Conservation (phyloP, 345 rosid species). For the Durio zibethinus region DNA sequence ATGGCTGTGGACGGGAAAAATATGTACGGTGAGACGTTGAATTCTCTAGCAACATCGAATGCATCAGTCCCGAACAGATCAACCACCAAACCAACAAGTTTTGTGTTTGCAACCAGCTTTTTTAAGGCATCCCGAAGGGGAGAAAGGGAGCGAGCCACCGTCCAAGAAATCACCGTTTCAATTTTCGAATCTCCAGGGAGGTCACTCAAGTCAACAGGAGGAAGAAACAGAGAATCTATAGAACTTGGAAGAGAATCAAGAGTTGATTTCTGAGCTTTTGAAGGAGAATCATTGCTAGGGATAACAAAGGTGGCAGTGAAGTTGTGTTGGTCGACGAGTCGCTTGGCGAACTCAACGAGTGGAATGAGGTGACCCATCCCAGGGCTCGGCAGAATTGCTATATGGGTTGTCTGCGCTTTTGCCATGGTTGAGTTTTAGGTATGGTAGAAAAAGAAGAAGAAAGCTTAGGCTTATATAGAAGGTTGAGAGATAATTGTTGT, state of each 20-base stretch:
- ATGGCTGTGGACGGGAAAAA: conserved; percentile 53
- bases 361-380: conserved; percentile 94
- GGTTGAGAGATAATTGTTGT: background rate
- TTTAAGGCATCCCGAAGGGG: conserved; percentile 36
- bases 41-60: conserved; percentile 55
- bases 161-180: conserved; percentile 52
- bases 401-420: conserved; percentile 28
- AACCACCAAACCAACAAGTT: conserved; percentile 42
- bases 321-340: conserved; percentile 39
- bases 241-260: conserved; percentile 50
- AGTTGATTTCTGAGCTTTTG: conserved; percentile 41
- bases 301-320: conserved; percentile 47
- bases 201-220: conserved; percentile 45
- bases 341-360: conserved; percentile 59
- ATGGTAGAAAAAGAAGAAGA: background rate
- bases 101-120: conserved; percentile 25
- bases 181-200: conserved; percentile 25
- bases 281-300: conserved; percentile 47
- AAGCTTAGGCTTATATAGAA: conserved; percentile 6
- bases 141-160: conserved; percentile 51
- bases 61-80: conserved; percentile 75
- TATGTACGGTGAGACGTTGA: conserved; percentile 45
- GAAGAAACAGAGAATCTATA: conserved; percentile 43
- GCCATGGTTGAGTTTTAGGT: conserved; percentile 21
- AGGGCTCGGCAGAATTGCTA: conserved; percentile 57